These are phyloP conservation scores for Plasmopara viticola DNA, from an alignment of 352 stramenopile genomes.

Conservation along the genomic window DNA sequence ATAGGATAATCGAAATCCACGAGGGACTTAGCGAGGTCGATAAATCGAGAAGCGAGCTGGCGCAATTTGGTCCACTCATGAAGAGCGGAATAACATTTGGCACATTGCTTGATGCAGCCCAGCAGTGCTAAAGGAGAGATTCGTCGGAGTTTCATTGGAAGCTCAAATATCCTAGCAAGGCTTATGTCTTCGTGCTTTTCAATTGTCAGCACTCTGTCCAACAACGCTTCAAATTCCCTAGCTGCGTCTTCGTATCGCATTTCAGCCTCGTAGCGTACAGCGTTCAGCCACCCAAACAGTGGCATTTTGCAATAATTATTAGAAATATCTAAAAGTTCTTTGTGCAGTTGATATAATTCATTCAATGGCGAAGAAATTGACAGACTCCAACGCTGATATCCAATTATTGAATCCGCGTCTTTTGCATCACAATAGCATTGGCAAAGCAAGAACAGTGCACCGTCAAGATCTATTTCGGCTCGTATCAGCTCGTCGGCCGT, in stretches of 20 bases:
- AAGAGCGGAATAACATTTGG: conserved; percentile 39
- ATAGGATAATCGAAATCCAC: conserved; percentile 14
- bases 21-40: conserved; percentile 22
- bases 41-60: conserved; percentile 23
- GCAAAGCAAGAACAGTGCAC: conserved; percentile 39
- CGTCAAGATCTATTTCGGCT: conserved; percentile 38
- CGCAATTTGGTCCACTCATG: conserved; percentile 38
- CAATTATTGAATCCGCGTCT: conserved; percentile 45
- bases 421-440: conserved; percentile 39
- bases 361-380: conserved; percentile 25
- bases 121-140: conserved; percentile 33
- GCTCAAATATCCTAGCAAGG: conserved; percentile 20
- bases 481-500: conserved; percentile 22
- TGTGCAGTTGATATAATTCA: conserved; percentile 17
- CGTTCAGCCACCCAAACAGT: conserved; percentile 36
- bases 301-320: conserved; percentile 14
- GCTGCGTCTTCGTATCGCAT: conserved; percentile 65
- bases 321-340: conserved; percentile 7
- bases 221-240: conserved; percentile 34
- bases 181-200: not conserved
- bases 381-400: conserved; percentile 38
- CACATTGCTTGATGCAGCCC: conserved; percentile 43
- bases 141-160: conserved; percentile 24
- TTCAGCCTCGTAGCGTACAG: conserved; percentile 38
- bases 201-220: conserved; percentile 25